phyloP scores from a whole-genome alignment of 2,329 filamentous ascomycete species.

The Cordyceps javanica region DNA sequence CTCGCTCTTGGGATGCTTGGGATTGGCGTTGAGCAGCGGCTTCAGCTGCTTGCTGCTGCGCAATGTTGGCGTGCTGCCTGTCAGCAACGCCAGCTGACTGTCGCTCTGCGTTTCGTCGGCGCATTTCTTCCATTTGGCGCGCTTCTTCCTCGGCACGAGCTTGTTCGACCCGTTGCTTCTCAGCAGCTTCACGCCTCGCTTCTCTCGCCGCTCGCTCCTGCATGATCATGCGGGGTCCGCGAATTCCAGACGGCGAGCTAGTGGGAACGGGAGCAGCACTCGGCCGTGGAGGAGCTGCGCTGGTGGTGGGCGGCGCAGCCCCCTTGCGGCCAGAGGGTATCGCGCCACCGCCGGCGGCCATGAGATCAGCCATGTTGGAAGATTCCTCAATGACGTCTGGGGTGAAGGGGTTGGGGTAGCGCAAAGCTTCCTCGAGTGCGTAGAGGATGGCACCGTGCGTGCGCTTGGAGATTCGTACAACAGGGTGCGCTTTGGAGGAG shows the following conservation, averaged over 20 bases:
- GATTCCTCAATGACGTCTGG: constrained; percentile 80
- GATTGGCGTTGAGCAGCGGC: constrained; percentile 20
- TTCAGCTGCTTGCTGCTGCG: constrained; percentile 27
- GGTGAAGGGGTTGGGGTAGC: constrained; percentile 76
- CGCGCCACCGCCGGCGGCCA: constrained; percentile 51
- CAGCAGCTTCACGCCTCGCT: constrained; percentile 61
- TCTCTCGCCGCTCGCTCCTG: constrained; percentile 75
- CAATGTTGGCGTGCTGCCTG: constrained; percentile 25
- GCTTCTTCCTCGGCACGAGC: constrained; percentile 54
- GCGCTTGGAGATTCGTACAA: constrained; percentile 66
- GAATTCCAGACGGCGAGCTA: constrained; percentile 59
- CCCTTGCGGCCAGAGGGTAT: constrained; percentile 37
- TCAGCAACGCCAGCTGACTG: constrained; percentile 48
- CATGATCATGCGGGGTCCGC: constrained; percentile 88
- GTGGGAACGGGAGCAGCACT: constrained; percentile 44
- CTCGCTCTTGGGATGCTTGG: constrained; percentile 2
- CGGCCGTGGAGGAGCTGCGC: constrained; percentile 38
- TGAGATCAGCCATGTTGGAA: constrained; percentile 79
- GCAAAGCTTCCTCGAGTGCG: constrained; percentile 83
- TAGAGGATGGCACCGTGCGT: constrained; percentile 89
- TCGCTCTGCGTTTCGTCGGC: constrained; percentile 54
- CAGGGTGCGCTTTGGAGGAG: constrained; percentile 36
- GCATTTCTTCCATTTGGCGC: constrained; percentile 47
- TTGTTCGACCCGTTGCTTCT: constrained; percentile 47
- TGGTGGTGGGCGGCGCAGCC: neutral